A percentile compares a stretch with the other conserved stretches of the same genome.
phyloP scores from a whole-genome alignment of 148 eudicot species.

The Cornus kousa region DNA sequence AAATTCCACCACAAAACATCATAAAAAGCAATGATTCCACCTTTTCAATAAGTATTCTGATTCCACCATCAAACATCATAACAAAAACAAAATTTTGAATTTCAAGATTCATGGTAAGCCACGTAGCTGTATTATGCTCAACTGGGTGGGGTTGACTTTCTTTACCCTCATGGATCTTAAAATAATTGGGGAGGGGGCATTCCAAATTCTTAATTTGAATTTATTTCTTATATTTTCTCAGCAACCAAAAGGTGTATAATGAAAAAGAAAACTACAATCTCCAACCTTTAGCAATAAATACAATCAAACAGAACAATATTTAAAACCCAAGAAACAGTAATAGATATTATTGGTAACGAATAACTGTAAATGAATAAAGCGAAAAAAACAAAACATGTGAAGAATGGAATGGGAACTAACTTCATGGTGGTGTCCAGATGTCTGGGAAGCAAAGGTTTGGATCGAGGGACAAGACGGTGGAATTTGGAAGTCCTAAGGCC shows the following conservation, averaged over 20 bases:
- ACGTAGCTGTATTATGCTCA: neutral
- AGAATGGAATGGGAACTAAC: slow-evolving; percentile 10
- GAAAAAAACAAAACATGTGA: neutral
- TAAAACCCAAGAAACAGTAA: neutral
- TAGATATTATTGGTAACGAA: neutral
- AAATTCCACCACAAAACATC: neutral
- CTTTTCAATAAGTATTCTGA: neutral
- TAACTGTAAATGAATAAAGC: neutral
- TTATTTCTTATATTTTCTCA: neutral
- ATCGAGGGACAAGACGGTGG: slow-evolving; percentile 15
- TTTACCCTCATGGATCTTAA: neutral
- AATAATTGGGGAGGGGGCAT: neutral
- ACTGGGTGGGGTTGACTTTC: neutral
- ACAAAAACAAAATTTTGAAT: neutral
- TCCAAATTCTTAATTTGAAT: neutral
- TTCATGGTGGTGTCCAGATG: slow-evolving; percentile 11
- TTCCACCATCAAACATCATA: too few relatives aligned
- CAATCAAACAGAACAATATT: slow-evolving; percentile 3
- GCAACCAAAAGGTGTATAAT: slow-evolving; percentile 3
- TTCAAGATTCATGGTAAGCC: neutral
- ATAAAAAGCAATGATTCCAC: neutral
- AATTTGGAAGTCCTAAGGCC: slow-evolving; percentile 21
- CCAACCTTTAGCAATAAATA: neutral
- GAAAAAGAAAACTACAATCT: neutral
- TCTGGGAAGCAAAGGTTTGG: slow-evolving; percentile 13